phyloP scores from a whole-genome alignment of 352 stramenopile species.

The Globisporangium spiculum region DNA sequence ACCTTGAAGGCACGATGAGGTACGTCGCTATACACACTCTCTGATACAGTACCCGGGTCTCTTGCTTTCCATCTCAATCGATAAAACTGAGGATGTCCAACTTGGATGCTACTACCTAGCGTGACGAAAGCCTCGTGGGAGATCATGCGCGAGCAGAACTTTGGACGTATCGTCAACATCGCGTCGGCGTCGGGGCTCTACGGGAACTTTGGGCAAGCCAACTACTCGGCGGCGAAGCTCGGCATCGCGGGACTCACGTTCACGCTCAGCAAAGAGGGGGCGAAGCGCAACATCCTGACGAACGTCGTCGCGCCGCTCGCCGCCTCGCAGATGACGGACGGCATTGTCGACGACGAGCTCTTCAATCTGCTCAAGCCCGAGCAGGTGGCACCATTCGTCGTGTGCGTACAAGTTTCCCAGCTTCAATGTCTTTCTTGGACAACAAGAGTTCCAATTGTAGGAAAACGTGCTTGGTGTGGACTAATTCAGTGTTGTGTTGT shows the following conservation, averaged over 20 bases:
- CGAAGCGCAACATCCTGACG: slow-evolving; percentile 64
- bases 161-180: slow-evolving; percentile 86
- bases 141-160: slow-evolving; percentile 75
- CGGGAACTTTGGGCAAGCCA: slow-evolving; percentile 88
- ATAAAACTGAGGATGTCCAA: too few species aligned
- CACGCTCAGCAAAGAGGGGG: slow-evolving; percentile 84
- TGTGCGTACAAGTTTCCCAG: slow-evolving; percentile 7
- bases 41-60: not conserved
- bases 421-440: slow-evolving; percentile 1
- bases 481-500: not conserved
- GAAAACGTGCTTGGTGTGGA: not conserved
- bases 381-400: slow-evolving; percentile 78
- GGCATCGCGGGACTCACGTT: slow-evolving; percentile 92
- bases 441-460: not conserved
- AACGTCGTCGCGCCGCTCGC: slow-evolving; percentile 85
- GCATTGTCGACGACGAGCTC: slow-evolving; percentile 62
- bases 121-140: slow-evolving; percentile 79
- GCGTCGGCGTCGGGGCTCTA: slow-evolving; percentile 82
- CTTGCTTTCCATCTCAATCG: too few species aligned
- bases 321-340: slow-evolving; percentile 84
- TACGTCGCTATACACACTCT: slow-evolving; percentile 3
- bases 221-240: slow-evolving; percentile 89
- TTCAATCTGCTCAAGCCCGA: slow-evolving; percentile 71
- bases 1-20: slow-evolving; percentile 84
- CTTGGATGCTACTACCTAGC: slow-evolving; percentile 16